Evolutionary conservation across 495 filamentous ascomycete species (phyloP).

Genomic region (Gamarada debralockiae): DNA sequence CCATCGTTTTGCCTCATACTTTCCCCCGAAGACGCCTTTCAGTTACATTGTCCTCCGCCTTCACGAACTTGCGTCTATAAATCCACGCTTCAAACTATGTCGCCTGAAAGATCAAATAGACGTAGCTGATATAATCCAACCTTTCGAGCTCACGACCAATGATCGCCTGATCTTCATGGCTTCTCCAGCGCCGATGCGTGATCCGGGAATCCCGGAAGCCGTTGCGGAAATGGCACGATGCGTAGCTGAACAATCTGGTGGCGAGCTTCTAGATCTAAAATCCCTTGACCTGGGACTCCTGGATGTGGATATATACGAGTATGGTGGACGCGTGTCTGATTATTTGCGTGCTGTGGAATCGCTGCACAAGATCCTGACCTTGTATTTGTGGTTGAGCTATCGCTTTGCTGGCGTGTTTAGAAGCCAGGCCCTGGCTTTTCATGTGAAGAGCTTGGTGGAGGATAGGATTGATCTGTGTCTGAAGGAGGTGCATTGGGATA

Average conservation of each 20-base stretch:
- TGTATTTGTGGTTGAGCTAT: slow-evolving; percentile 84
- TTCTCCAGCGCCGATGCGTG: slow-evolving; percentile 51
- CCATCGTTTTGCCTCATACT: slow-evolving; percentile 70
- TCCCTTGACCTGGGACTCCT: slow-evolving; percentile 65
- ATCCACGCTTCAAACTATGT: slow-evolving; percentile 71
- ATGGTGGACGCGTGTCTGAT: slow-evolving; percentile 30
- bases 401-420: slow-evolving; percentile 74
- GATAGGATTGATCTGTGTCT: slow-evolving; percentile 68
- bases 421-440: slow-evolving; percentile 69
- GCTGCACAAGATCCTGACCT: slow-evolving; percentile 75
- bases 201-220: slow-evolving; percentile 32
- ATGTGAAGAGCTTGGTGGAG: slow-evolving; percentile 79
- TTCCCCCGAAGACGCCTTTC: slow-evolving; percentile 71
- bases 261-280: slow-evolving; percentile 60
- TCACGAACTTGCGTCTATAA: slow-evolving; percentile 56
- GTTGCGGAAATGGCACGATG: slow-evolving; percentile 59
- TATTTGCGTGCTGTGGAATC: slow-evolving; percentile 65
- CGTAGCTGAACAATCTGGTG: slow-evolving; percentile 60
- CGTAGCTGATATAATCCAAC: slow-evolving; percentile 68
- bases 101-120: slow-evolving; percentile 49
- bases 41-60: slow-evolving; percentile 71
- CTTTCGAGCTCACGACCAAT: slow-evolving; percentile 55
- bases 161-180: slow-evolving; percentile 76
- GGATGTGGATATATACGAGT: slow-evolving; percentile 36
- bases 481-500: slow-evolving; percentile 9